Evolutionary conservation across 805 yeast species (phyloP).

Genomic region (Ogataea methanolica): DNA sequence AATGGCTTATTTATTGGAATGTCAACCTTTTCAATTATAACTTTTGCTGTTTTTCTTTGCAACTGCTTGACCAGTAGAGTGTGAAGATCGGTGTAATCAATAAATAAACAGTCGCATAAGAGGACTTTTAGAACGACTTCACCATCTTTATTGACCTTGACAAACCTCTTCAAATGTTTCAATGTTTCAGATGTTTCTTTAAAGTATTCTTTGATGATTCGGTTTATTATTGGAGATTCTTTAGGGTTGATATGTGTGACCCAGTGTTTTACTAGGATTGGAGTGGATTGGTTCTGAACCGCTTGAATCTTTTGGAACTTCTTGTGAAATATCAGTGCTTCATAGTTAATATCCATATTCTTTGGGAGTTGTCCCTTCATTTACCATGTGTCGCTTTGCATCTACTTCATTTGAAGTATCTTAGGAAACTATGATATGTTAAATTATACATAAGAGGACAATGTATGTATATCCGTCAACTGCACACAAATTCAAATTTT

Average conservation of each 20-base stretch:
- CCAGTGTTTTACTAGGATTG: slow-evolving; percentile 39
- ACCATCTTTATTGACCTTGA: slow-evolving; percentile 9
- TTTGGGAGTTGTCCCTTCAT: background rate
- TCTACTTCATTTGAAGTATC: too few relatives aligned
- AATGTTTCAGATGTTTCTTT: slow-evolving; percentile 25
- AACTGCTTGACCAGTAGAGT: slow-evolving; percentile 22
- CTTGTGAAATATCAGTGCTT: slow-evolving; percentile 34
- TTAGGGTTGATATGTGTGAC: slow-evolving; percentile 36
- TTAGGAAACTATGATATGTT: too few relatives aligned
- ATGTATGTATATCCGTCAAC: too few relatives aligned
- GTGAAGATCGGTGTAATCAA: slow-evolving; percentile 23
- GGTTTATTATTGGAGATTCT: slow-evolving; percentile 25
- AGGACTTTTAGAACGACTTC: slow-evolving; percentile 7
- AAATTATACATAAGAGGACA: too few relatives aligned
- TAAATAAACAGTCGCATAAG: slow-evolving; percentile 40
- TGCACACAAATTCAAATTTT: background rate
- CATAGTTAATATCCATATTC: slow-evolving; percentile 36
- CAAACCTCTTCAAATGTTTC: slow-evolving; percentile 52
- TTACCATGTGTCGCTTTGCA: too few relatives aligned
- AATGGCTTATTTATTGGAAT: slow-evolving; percentile 66
- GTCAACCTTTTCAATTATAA: slow-evolving; percentile 15
- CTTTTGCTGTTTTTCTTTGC: background rate
- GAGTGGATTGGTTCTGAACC: slow-evolving; percentile 18
- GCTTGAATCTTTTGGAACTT: slow-evolving; percentile 37
- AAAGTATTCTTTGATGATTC: slow-evolving; percentile 21